Evolutionary conservation across 257 asterid species (phyloP), one percentile per base, ranked within the genome.

Genomic region (Phtheirospermum japonicum): DNA sequence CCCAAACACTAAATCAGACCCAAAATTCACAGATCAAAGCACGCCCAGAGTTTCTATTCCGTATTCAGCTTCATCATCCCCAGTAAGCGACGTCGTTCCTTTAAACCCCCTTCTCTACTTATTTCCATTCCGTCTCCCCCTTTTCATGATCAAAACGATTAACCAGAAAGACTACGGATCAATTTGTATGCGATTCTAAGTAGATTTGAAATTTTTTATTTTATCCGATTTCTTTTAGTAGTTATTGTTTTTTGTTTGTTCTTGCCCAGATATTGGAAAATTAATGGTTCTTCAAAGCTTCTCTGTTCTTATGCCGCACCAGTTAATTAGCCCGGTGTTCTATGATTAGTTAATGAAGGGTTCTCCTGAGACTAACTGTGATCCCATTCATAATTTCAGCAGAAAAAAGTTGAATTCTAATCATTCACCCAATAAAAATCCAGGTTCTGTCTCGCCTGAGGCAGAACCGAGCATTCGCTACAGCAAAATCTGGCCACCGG

Each of bases 361-460:
- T 62, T 77, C 57, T 59, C 59, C 18, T 5, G 83, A 66, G 64
- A 57, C 63, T 51, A 60, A 54, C 39, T 50, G 49, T 62, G 83
- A 82, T 66, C 68, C 67, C 52, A 48, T 63, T 70, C 37, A 30
- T 50, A 72, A 50, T 66, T 66, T 72, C 54, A 45, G 45, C 55
- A 57, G n/a, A 16, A 77, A 59, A 60, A 59, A 53, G 17, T 63
- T 26, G 3, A 40, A 32, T 51, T 60, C 19, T 51, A 30, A 28
- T 36, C 26, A 49, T 69, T 57, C 65, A 20, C 33, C 66, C 7
- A 56, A 50, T 33, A 50, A 59, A 7, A 57, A 26, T 56, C 45
- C 39, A 65, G 89, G 80, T 75, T 77, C 85, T 79, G 89, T 82
- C 85, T 79, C 83, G 20, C 56, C 68, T 17, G 85, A 79, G 82